Evolutionary conservation across 2,329 filamentous ascomycete genomes (phyloP).

Genomic region (Colletotrichum sp.): DNA sequence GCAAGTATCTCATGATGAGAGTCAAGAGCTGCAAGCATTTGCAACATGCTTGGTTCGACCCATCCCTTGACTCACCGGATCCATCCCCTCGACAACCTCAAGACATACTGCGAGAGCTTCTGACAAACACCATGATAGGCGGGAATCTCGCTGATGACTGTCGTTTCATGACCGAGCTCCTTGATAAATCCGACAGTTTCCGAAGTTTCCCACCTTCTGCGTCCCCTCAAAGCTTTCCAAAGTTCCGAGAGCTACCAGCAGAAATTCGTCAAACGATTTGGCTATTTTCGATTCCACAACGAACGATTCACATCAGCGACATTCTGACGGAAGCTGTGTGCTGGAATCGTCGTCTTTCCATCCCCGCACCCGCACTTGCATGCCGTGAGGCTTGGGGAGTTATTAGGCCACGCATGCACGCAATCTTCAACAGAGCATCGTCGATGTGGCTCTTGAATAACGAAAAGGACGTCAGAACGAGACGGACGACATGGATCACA

Average conservation of each 20-base stretch:
- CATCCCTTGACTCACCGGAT: fast-evolving
- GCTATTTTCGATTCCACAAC: neutral
- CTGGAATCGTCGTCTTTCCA: neutral
- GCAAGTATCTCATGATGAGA: neutral
- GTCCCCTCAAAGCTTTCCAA: neutral
- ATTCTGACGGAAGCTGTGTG: neutral
- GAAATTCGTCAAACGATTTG: neutral
- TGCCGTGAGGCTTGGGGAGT: neutral
- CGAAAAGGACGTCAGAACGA: neutral
- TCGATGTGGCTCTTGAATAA: neutral
- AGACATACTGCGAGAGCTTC: neutral
- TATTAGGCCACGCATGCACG: neutral
- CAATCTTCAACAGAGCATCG: neutral
- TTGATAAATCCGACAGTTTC: neutral
- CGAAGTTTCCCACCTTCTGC: neutral
- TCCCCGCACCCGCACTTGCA: neutral
- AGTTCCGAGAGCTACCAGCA: neutral
- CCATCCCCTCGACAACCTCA: neutral
- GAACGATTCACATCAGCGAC: neutral
- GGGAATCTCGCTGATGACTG: neutral
- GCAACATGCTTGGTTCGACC: neutral
- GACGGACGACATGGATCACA: neutral
- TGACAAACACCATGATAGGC: neutral
- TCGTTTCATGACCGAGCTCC: neutral
- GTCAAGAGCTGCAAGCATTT: neutral